phyloP scores from a whole-genome alignment of 495 filamentous ascomycete genomes.

The Talaromyces wortmannii region DNA sequence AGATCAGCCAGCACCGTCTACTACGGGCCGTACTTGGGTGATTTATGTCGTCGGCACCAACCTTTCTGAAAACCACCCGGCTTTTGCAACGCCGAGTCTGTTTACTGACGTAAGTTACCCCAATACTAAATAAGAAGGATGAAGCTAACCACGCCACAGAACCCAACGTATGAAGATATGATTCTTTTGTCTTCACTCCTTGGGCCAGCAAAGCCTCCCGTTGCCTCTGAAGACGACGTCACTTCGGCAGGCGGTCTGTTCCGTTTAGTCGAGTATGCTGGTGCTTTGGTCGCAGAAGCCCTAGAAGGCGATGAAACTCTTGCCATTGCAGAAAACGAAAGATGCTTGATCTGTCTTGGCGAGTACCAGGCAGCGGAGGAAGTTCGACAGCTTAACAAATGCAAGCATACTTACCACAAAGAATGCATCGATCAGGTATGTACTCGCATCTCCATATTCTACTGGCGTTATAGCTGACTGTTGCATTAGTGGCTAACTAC shows the following conservation, averaged over 20 bases:
- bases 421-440: slow-evolving; percentile 74
- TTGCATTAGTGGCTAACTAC: slow-evolving; percentile 64
- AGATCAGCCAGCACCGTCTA: slow-evolving; percentile 41
- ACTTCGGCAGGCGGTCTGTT: slow-evolving; percentile 56
- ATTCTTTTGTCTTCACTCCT: slow-evolving; percentile 64
- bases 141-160: slow-evolving; percentile 23
- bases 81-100: slow-evolving; percentile 66
- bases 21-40: slow-evolving; percentile 59
- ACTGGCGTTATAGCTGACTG: neutral
- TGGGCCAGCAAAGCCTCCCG: slow-evolving; percentile 68
- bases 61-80: slow-evolving; percentile 69
- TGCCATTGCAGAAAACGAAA: slow-evolving; percentile 48
- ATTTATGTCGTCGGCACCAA: slow-evolving; percentile 76
- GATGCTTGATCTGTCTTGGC: slow-evolving; percentile 65
- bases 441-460: neutral
- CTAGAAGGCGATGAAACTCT: slow-evolving; percentile 40
- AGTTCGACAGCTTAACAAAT: slow-evolving; percentile 56
- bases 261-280: slow-evolving; percentile 38
- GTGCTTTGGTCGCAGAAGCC: slow-evolving; percentile 42
- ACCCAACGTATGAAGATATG: slow-evolving; percentile 78
- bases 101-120: slow-evolving; percentile 59
- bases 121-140: neutral
- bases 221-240: slow-evolving; percentile 61
- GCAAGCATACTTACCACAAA: slow-evolving; percentile 64
- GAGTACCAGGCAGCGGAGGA: slow-evolving; percentile 63